A percentile compares a stretch with the other conserved stretches of the same genome.
phyloP scores from a whole-genome alignment of 352 stramenopile genomes.

The Globisporangium cystogenes region DNA sequence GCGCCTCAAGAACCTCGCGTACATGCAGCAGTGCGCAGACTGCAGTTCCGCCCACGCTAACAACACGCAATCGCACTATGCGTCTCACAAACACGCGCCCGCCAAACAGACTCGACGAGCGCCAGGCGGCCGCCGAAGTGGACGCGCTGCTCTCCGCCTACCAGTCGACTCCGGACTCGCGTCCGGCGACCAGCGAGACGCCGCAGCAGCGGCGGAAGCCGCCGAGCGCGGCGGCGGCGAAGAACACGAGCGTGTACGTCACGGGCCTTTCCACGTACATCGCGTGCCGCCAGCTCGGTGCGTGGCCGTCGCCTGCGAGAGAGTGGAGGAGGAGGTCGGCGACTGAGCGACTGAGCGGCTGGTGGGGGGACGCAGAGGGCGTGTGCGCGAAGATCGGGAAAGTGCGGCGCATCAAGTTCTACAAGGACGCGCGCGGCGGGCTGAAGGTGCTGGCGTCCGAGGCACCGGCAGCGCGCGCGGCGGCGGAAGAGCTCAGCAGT shows the following conservation, averaged over 20 bases:
- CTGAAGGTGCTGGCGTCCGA: slow-evolving; percentile 39
- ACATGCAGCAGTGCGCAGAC: slow-evolving; percentile 47
- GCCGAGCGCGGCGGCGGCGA: slow-evolving; percentile 10
- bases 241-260: slow-evolving; percentile 78
- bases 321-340: not conserved
- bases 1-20: slow-evolving; percentile 67
- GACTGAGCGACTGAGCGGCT: not conserved
- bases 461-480: too few species aligned
- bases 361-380: slow-evolving; percentile 35
- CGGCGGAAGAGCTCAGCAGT: too few species aligned
- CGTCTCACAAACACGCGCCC: too few species aligned
- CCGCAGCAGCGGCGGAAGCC: slow-evolving; percentile 8
- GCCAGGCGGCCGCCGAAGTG: slow-evolving; percentile 25
- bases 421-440: slow-evolving; percentile 70
- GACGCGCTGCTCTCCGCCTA: slow-evolving; percentile 37
- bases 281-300: slow-evolving; percentile 78
- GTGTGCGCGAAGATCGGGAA: slow-evolving; percentile 70
- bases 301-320: not conserved
- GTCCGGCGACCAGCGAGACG: not conserved
- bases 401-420: slow-evolving; percentile 84
- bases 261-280: slow-evolving; percentile 77
- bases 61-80: too few species aligned
- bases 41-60: too few species aligned
- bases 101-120: slow-evolving; percentile 42
- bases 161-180: slow-evolving; percentile 6